Percentiles rank a stretch among this genome's conserved stretches.
phyloP scores from a whole-genome alignment of 768 basidiomycete genomes.

The Tricholoma matsutake region DNA sequence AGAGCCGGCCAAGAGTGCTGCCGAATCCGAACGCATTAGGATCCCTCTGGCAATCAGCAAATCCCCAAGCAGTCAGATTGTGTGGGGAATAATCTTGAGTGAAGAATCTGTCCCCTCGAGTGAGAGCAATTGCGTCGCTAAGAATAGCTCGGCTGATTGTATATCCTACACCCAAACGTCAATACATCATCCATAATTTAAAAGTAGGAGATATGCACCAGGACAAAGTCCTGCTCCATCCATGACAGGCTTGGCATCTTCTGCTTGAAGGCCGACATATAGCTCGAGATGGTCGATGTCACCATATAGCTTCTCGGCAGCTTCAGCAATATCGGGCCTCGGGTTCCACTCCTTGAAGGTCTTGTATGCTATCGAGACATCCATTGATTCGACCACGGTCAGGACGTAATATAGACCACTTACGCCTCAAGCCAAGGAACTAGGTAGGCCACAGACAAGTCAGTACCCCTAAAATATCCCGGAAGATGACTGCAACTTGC shows the following conservation, averaged over 20 bases:
- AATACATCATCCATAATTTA: not conserved
- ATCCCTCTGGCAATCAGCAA: conserved; percentile 78
- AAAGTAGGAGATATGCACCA: conserved; percentile 35
- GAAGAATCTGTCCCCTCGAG: conserved; percentile 80
- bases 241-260: conserved; percentile 69
- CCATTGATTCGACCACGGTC: not conserved
- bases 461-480: not conserved
- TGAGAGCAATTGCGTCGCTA: conserved; percentile 82
- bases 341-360: conserved; percentile 84
- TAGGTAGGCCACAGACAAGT: conserved; percentile 15
- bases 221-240: conserved; percentile 86
- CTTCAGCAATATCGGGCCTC: conserved; percentile 59
- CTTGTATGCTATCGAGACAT: conserved; percentile 46
- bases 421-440: conserved; percentile 78
- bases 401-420: conserved; percentile 13
- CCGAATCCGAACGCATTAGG: conserved; percentile 71
- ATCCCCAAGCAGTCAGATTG: conserved; percentile 84
- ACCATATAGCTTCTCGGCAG: conserved; percentile 77
- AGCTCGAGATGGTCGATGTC: conserved; percentile 75
- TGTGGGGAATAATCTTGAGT: conserved; percentile 79
- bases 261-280: conserved; percentile 79
- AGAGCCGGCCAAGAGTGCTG: conserved; percentile 68
- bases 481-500: conserved; percentile 23
- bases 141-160: conserved; percentile 85
- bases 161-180: conserved; percentile 44